A percentile compares a stretch with the other conserved stretches of the same genome.
Evolutionary conservation across 768 basidiomycete species (phyloP).

Genomic region (Nidula microcarpa): DNA sequence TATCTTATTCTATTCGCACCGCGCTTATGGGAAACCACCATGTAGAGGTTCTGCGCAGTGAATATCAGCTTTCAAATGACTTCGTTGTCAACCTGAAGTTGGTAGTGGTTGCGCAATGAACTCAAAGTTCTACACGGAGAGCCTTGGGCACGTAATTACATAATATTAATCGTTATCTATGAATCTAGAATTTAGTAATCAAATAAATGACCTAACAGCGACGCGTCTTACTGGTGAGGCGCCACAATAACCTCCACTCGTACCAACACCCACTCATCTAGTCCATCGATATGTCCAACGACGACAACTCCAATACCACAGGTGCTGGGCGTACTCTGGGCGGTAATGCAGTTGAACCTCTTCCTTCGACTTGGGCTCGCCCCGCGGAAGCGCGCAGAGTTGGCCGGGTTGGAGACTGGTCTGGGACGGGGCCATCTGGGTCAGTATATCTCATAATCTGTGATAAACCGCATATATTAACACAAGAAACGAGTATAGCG

Average conservation of each 20-base stretch:
- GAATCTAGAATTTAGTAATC: too few species aligned
- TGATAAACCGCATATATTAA: background rate
- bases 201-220: too few species aligned
- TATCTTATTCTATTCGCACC: too few species aligned
- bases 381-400: slow-evolving; percentile 35
- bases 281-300: slow-evolving; percentile 29
- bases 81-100: too few species aligned
- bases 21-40: too few species aligned
- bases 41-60: too few species aligned
- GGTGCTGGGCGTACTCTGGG: slow-evolving; percentile 43
- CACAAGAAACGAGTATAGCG: background rate
- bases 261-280: background rate
- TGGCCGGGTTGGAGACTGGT: slow-evolving; percentile 55
- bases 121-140: too few species aligned
- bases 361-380: slow-evolving; percentile 44
- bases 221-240: background rate
- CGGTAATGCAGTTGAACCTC: slow-evolving; percentile 43
- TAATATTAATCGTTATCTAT: too few species aligned
- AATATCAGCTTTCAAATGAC: too few species aligned
- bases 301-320: slow-evolving; percentile 20
- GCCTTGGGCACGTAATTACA: too few species aligned
- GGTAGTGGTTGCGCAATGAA: too few species aligned
- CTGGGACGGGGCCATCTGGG: slow-evolving; percentile 18
- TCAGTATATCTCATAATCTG: slow-evolving; percentile 9
- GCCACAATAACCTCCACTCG: background rate